Evolutionary conservation across 148 eudicot species (phyloP), one percentile per base, ranked within the genome.

Genomic region (Camellia granthamiana): DNA sequence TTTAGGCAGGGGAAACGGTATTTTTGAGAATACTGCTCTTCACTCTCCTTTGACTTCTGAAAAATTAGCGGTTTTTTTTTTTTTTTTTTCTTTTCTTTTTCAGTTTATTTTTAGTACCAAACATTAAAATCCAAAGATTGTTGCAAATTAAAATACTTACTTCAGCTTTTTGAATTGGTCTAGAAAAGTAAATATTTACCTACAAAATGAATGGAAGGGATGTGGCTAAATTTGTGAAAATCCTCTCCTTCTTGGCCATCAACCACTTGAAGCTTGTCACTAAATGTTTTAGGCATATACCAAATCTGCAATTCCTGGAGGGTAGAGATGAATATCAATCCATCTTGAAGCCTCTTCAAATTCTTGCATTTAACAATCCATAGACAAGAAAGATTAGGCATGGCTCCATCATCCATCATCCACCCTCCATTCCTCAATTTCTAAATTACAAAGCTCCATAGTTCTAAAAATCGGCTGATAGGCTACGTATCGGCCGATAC

Each of bases 381-480:
- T 49, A 87, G 52, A 2, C 1, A 3, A 3, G 41, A n/a, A 59
- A 87, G 85, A 0, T 47, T 75, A 3, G 81, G 82, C 84, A 87
- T 83, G 75, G 78, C 51, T n/a, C n/a, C n/a, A n/a, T n/a, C n/a
- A n/a, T 47, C 51, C 30, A 7, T 7, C 43, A 15, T 76, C 83
- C 15, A 87, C 56, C 52, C 2, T 43, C 84, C 83, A 83, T 74
- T 79, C 51, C 77, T 79, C 51, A 47, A 47, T 23, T 23, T 23
- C 72, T n/a, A 87, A 75, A 51, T 10, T 14, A 3, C 1, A 12
- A 42, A 87, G 38, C 2, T 64, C 7, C 14, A 30, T 30, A 0
- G 38, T 30, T 30, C 1, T 30, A 30, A 30, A 30, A 30, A 23
- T 0, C 30, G 30, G 30, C 30, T 23, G 30, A 23, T 23, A 23